These are phyloP conservation scores for Ammopiptanthus mongolicus DNA, from an alignment of 306 rosid species.

Conservation along the genomic window DNA sequence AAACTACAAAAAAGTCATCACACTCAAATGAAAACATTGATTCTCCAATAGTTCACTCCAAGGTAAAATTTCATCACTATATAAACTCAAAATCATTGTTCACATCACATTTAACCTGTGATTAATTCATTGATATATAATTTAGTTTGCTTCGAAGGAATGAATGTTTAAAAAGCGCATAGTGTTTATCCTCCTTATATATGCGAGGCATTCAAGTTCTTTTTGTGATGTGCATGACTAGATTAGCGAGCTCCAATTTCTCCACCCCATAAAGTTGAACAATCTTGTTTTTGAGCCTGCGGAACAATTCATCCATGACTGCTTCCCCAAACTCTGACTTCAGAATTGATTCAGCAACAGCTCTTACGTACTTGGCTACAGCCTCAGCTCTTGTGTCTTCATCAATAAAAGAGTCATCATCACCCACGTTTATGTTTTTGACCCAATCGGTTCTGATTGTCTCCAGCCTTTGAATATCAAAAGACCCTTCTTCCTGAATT, in stretches of 20 bases:
- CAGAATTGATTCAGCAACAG: conserved; percentile 40
- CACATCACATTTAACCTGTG: too few relatives aligned
- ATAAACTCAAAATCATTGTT: too few relatives aligned
- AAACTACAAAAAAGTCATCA: too few relatives aligned
- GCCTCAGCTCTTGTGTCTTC: neutral
- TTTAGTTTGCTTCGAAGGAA: too few relatives aligned
- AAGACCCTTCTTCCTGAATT: conserved; percentile 44
- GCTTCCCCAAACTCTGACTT: conserved; percentile 35
- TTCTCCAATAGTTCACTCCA: too few relatives aligned
- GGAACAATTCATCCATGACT: conserved; percentile 37
- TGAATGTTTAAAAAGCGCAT: too few relatives aligned
- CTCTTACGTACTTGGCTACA: conserved; percentile 24
- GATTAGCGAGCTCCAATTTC: conserved; percentile 11
- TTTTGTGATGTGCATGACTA: conserved; percentile 22
- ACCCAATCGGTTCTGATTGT: neutral
- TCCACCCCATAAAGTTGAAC: neutral
- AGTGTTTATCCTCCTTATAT: too few relatives aligned
- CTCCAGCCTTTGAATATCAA: conserved; percentile 12
- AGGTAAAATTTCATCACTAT: too few relatives aligned
- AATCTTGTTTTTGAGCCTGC: conserved; percentile 18
- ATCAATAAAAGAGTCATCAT: neutral
- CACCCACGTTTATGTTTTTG: neutral
- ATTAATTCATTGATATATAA: too few relatives aligned
- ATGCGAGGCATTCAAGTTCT: neutral
- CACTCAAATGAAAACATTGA: too few relatives aligned